A percentile compares a stretch with the other conserved stretches of the same genome.
Conservation (phyloP, 2,329 filamentous ascomycete genomes). For the Aureobasidium sp. region DNA sequence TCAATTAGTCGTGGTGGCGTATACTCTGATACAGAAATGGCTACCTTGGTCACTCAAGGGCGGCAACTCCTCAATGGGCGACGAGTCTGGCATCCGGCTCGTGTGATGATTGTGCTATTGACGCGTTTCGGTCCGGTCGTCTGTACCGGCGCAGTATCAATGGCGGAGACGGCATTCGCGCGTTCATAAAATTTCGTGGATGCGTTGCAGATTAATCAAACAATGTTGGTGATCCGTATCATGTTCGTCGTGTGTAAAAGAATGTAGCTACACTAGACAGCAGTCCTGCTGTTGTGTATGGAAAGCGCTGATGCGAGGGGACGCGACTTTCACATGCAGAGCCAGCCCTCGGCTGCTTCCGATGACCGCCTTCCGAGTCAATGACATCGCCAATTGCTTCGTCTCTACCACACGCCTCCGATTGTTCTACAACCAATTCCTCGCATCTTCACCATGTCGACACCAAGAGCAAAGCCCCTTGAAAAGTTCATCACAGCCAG, state of each 20-base stretch:
- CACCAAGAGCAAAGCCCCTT: slow-evolving; percentile 52
- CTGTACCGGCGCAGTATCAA: background rate
- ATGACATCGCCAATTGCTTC: slow-evolving; percentile 5
- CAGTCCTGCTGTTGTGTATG: slow-evolving; percentile 1
- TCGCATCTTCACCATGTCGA: slow-evolving; percentile 27
- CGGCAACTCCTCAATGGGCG: slow-evolving; percentile 29
- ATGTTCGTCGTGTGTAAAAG: background rate
- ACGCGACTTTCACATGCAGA: slow-evolving; percentile 12
- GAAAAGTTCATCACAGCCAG: slow-evolving; percentile 61
- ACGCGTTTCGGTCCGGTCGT: slow-evolving; percentile 27
- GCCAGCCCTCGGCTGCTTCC: background rate
- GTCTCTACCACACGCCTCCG: background rate
- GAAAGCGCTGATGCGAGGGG: background rate
- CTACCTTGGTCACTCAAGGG: slow-evolving; percentile 33
- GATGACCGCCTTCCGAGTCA: slow-evolving; percentile 1
- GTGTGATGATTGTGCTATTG: slow-evolving; percentile 22
- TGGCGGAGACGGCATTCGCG: slow-evolving; percentile 8
- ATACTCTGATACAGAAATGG: slow-evolving; percentile 24
- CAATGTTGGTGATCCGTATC: background rate
- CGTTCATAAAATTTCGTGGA: background rate
- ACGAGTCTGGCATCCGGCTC: slow-evolving; percentile 32
- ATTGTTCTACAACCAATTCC: background rate
- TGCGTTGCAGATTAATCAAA: background rate
- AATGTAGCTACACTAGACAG: background rate
- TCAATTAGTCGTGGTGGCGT: slow-evolving; percentile 12